Base-by-base conservation (phyloP, 805 yeast species). In the Ogataea glucozyma region DNA sequence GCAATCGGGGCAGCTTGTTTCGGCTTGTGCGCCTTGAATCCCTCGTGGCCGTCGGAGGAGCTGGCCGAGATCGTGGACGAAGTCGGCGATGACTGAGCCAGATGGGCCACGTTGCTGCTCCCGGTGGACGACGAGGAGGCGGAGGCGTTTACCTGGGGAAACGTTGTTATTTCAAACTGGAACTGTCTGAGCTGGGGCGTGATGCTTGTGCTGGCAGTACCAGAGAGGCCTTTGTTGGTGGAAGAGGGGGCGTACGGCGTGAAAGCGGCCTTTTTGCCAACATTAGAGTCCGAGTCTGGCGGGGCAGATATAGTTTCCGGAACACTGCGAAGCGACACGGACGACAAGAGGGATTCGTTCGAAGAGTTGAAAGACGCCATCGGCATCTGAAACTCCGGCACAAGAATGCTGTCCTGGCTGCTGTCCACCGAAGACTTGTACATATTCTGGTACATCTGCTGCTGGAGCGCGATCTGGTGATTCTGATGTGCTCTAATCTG, bases 41-140 rank as follows among this genome's bases (percentile, higher is more conserved):
- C 21, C 14, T 36, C 48, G 26, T 30, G 36, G 7, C 44, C 48
- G 13, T 48, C 47, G 13, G 31, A 30, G 3, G 56, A 52, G 31
- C 40, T 46, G 17, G 57, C 49, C 10, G 54, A 52, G n/a, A 55
- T 51, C 8, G 53, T 54, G n/a, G 53, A 52, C 20, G 52, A 35
- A 13, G 49, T 43, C n/a, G 51, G 48, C 13, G 50, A 46, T 9
- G 29, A 37, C 21, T 44, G 47, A 10, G 38, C 40, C 22, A 31
- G 16, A 3, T 31, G 30, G 3, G 22, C 32, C 17, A 31, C 4
- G n/a, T 31, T 23, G 21, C 17, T 24, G 35, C 31, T 38, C 27
- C 18, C 39, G 10, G 20, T 18, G 6, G 38, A 24, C 26, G 31
- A 20, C 9, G 29, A 33, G 2, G 41, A 26, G 18, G 42, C 17